A percentile compares a stretch with the other conserved stretches of the same genome.
Conservation (phyloP, 2,329 filamentous ascomycete species). For the Penicillium sumatraense region DNA sequence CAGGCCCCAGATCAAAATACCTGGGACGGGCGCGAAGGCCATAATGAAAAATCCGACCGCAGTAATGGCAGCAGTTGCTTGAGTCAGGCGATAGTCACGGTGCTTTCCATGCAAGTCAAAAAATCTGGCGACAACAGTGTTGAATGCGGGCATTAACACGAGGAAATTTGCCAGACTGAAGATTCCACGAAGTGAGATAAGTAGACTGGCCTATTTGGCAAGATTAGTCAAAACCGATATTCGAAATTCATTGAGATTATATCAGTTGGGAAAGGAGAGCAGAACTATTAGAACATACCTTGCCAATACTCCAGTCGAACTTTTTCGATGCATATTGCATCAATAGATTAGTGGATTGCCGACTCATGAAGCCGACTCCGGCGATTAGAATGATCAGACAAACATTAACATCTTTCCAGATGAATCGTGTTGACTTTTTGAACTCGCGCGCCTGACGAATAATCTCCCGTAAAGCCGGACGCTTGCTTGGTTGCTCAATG, state of each 20-base stretch:
- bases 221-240: slow-evolving; percentile 5
- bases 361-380: slow-evolving; percentile 28
- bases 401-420: slow-evolving; percentile 29
- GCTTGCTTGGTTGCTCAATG: slow-evolving; percentile 9
- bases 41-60: slow-evolving; percentile 26
- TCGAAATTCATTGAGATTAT: background rate
- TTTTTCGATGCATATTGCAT: slow-evolving; percentile 36
- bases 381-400: slow-evolving; percentile 25
- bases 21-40: slow-evolving; percentile 20
- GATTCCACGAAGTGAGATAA: slow-evolving; percentile 32
- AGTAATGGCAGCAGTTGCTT: slow-evolving; percentile 23
- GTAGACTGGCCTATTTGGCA: slow-evolving; percentile 28
- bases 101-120: slow-evolving; percentile 23
- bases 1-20: slow-evolving; percentile 25
- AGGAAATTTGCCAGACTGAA: slow-evolving; percentile 27
- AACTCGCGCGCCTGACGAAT: slow-evolving; percentile 22
- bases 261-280: background rate
- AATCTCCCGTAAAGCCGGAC: slow-evolving; percentile 11
- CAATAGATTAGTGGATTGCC: slow-evolving; percentile 27
- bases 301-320: slow-evolving; percentile 34
- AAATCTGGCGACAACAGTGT: slow-evolving; percentile 17
- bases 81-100: slow-evolving; percentile 28
- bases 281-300: slow-evolving; percentile 24
- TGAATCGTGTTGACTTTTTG: slow-evolving; percentile 25
- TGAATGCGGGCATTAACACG: slow-evolving; percentile 27